Base-by-base conservation (phyloP, 1,139 yeast species). In the Eremothecium cymbalariae region DNA sequence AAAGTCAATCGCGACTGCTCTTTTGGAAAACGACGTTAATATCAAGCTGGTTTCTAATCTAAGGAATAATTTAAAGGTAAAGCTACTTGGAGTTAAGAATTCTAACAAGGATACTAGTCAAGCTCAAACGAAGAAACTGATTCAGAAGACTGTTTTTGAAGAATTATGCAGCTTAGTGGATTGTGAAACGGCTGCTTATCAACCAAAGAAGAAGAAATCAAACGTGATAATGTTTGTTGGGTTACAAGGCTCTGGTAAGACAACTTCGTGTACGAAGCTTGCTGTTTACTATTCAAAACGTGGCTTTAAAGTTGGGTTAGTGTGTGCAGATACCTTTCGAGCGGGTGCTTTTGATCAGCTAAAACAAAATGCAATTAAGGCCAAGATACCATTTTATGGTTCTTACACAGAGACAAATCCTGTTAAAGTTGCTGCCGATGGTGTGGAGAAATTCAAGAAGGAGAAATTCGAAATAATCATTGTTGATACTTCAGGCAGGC, bases 261-360 rank as follows among this genome's bases (percentile, higher is more conserved):
- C 98, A 18, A 90, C 98, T 0, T 78, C 96, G 2, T 88, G 97
- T 74, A 90, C 98, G 1, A 90, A 90, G 59, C 68, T 90, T 48
- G 98, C 98, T 0, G 94, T 85, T 1, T 88, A 84, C 60, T 93
- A 90, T 57, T 90, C 88, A 54, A 76, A 90, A 57, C 70, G 97
- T 55, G 96, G 96, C 1, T 85, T 78, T 62, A 86, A 85, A 56
- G 95, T 86, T 29, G 98, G 98, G 34, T 67, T 90, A 52, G 97
- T 90, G 18, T 93, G 98, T 74, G 98, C 98, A 2, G 98, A 90
- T 68, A 90, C 98, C 25, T 90, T 90, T 68, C 77, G 98, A 70
- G 98, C 98, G 22, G 98, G 98, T 70, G 98, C 98, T 2, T 90
- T 90, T 66, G 98, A 90, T 62, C 98, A 90, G 67, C 72, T 90